These are phyloP conservation scores for Bipolaris oryzae DNA, from an alignment of 2,329 filamentous ascomycete species.

Conservation along the genomic window DNA sequence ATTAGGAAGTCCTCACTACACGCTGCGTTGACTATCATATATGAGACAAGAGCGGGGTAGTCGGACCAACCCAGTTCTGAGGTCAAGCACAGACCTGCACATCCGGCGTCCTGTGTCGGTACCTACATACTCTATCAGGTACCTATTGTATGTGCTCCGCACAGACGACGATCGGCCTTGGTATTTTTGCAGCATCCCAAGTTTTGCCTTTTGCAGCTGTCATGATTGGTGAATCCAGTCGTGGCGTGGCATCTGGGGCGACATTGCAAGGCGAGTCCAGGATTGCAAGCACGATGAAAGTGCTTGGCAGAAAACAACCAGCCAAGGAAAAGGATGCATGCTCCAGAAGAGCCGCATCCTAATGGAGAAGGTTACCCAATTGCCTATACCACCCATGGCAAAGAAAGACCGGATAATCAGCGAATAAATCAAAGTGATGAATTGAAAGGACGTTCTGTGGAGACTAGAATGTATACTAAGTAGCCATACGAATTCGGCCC, in stretches of 20 bases:
- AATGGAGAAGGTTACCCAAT: neutral
- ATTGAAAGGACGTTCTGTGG: conserved; percentile 7
- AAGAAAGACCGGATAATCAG: neutral
- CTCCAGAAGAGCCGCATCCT: neutral
- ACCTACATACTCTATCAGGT: neutral
- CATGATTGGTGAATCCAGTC: neutral
- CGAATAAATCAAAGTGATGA: conserved; percentile 1
- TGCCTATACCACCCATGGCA: conserved; percentile 2
- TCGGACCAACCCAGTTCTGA: conserved; percentile 14
- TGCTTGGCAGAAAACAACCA: neutral
- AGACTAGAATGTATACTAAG: conserved; percentile 5
- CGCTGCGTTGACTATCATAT: conserved; percentile 7
- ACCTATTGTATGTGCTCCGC: neutral
- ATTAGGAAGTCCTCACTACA: conserved; percentile 9
- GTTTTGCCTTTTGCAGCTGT: neutral
- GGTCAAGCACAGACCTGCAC: conserved; percentile 19
- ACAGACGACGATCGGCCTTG: neutral
- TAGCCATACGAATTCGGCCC: conserved; percentile 8
- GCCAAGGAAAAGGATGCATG: neutral
- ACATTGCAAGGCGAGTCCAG: neutral
- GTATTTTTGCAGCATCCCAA: neutral
- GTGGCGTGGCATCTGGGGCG: neutral
- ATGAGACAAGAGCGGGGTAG: conserved; percentile 10
- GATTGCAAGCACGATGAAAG: neutral
- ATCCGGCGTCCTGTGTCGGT: neutral